Evolutionary conservation across 2,329 filamentous ascomycete species (phyloP).

Genomic region (Fusarium sp.): DNA sequence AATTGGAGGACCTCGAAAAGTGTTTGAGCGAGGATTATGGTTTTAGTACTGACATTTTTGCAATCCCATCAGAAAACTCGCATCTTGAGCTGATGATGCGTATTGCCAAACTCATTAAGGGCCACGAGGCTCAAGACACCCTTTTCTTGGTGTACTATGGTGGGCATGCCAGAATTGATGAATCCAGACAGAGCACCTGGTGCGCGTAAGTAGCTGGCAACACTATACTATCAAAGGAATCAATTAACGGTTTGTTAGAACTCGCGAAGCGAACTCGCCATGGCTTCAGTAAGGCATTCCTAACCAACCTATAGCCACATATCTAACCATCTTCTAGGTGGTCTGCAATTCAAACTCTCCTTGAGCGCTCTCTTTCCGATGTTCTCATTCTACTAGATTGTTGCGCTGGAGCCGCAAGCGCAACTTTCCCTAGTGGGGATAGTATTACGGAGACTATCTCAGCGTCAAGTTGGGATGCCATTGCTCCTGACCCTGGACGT

Average conservation of each 20-base stretch:
- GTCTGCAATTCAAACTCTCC: constrained; percentile 71
- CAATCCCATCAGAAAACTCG: constrained; percentile 70
- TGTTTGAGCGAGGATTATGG: constrained; percentile 68
- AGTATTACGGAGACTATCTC: constrained; percentile 74
- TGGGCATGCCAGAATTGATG: constrained; percentile 71
- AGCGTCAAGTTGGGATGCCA: constrained; percentile 72
- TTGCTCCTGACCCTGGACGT: constrained; percentile 69
- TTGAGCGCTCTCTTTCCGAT: constrained; percentile 69
- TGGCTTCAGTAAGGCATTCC: constrained; percentile 64
- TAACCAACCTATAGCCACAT: background rate
- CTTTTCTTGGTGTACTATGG: constrained; percentile 71
- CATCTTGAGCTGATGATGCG: constrained; percentile 71
- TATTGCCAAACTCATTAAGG: constrained; percentile 68
- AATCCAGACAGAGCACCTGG: constrained; percentile 71
- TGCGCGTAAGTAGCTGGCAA: constrained; percentile 62
- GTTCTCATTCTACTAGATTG: constrained; percentile 71
- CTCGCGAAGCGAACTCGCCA: constrained; percentile 64
- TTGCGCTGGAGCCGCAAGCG: constrained; percentile 71
- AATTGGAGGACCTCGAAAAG: constrained; percentile 68
- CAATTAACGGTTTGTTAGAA: constrained; percentile 53
- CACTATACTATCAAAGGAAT: background rate
- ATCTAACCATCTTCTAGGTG: constrained; percentile 55
- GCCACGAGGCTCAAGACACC: constrained; percentile 67
- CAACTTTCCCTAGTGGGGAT: constrained; percentile 68
- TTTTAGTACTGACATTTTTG: constrained; percentile 69